These are phyloP conservation scores for Penicillium subrubescens DNA, from an alignment of 495 filamentous ascomycete species.

Conservation along the genomic window DNA sequence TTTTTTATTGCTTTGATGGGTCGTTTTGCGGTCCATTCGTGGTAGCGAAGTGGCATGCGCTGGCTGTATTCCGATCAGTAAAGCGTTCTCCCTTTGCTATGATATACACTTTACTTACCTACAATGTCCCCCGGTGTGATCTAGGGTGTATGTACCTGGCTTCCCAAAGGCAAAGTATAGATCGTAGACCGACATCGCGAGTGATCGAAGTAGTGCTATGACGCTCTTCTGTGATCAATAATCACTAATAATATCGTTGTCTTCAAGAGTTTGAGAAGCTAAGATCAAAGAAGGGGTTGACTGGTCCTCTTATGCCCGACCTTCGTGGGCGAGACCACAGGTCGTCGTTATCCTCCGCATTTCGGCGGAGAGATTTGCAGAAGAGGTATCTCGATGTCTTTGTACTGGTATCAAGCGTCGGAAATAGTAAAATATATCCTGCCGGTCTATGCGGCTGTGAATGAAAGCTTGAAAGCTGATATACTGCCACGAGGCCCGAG, in stretches of 20 bases:
- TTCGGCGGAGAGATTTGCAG: not conserved
- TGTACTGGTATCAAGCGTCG: not conserved
- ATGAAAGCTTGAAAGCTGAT: not conserved
- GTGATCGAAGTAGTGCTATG: not conserved
- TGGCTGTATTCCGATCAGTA: not conserved
- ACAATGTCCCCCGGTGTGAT: not conserved
- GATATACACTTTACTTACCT: not conserved
- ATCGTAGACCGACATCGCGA: conserved; percentile 9
- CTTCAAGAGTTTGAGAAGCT: not conserved
- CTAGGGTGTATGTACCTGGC: conserved; percentile 6
- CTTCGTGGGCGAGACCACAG: not conserved
- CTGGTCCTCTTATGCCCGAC: not conserved
- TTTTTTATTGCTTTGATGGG: not conserved
- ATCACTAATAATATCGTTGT: not conserved
- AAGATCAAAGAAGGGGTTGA: not conserved
- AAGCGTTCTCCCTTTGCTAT: not conserved
- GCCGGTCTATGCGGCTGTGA: not conserved
- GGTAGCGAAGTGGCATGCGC: not conserved
- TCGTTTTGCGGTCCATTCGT: not conserved
- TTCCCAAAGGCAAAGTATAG: conserved; percentile 10
- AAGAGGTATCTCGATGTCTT: not conserved
- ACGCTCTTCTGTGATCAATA: not conserved
- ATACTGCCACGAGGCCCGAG: not conserved
- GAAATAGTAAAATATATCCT: not conserved
- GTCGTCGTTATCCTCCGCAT: not conserved